phyloP scores from a whole-genome alignment of 225 moss, liverwort and hornwort species.

The Pseudisothecium myosuroides region DNA sequence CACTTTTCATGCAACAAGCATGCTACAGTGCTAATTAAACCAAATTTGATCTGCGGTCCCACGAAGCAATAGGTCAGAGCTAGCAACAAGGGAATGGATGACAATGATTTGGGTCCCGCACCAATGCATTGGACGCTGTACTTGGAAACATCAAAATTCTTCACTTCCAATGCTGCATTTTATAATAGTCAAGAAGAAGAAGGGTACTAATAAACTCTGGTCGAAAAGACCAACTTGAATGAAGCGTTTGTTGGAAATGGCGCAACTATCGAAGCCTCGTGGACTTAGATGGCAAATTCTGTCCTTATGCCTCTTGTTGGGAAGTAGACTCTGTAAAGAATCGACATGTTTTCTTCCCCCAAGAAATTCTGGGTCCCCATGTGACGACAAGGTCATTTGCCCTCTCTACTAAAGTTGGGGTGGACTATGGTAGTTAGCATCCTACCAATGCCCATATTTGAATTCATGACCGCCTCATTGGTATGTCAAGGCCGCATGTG shows the following conservation, averaged over 20 bases:
- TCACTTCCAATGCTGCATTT: no score
- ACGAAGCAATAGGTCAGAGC: background rate
- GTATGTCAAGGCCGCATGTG: no score
- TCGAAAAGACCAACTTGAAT: background rate
- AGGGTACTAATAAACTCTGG: rapidly evolving
- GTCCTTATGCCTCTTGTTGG: background rate
- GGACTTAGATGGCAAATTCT: background rate
- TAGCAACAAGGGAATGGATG: background rate
- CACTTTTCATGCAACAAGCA: background rate
- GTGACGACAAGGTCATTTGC: background rate
- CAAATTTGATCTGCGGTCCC: background rate
- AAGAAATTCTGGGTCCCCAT: background rate
- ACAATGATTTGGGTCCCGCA: background rate
- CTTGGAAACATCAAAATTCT: background rate
- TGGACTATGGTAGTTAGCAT: background rate
- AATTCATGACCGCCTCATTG: rapidly evolving
- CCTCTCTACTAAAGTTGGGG: background rate
- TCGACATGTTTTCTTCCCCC: background rate
- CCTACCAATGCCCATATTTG: rapidly evolving
- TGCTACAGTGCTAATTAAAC: background rate
- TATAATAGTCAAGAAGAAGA: no score
- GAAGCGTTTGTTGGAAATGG: background rate
- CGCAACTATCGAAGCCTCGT: background rate
- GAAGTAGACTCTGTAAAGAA: background rate
- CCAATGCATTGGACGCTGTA: background rate